Base-by-base conservation (phyloP, 495 filamentous ascomycete species). In the Aspergillus sclerotiicarbonarius region DNA sequence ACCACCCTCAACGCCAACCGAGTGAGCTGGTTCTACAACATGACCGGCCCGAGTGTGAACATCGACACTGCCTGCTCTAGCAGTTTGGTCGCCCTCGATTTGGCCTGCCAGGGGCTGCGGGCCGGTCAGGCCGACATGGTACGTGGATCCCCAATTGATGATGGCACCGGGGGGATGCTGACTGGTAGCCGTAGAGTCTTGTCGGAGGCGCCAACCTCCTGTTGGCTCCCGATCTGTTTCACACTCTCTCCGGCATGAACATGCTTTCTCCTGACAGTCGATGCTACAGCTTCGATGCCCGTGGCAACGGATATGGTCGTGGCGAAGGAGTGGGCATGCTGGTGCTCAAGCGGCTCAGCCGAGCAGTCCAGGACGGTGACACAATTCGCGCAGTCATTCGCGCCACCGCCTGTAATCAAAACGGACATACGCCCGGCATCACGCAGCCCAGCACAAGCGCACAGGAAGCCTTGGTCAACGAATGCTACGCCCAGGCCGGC, bases 401-500 rank as follows among this genome's bases (percentile, higher is more conserved):
- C 6, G 67, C 58, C 8, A 72, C 66, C 10, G 68, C 73, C 0
- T 59, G 82, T 18, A 88, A 84, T 57, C 82, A 64, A 15, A 69
- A 73, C 52, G 71, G 72, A 0, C 49, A 63, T 55, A 59, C 72
- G 45, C 37, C 57, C 3, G 61, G 56, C 2, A 55, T 66, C 8
- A 66, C 62, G 16, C 30, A 53, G 12, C 67, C 67, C 15, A 56
- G 30, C 18, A 18, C 30, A 1, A 50, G 57, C 7, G 66, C 69
- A 5, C 71, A 72, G 52, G 66, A 44, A 9, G 53, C 48, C 4
- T 51, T 74, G 31, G 71, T 74, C 37, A 21, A 54, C 12, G 43
- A 53, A 3, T 51, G 51, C 3, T 74, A 74, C 50, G n/a, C n/a
- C 5, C 66, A 69, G 12, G 59, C 64, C 16, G 68, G 71, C 8